Evolutionary conservation across 73 alveolate species (phyloP), one percentile per base, ranked within the genome.

Genomic region (Symbiodinium natans): DNA sequence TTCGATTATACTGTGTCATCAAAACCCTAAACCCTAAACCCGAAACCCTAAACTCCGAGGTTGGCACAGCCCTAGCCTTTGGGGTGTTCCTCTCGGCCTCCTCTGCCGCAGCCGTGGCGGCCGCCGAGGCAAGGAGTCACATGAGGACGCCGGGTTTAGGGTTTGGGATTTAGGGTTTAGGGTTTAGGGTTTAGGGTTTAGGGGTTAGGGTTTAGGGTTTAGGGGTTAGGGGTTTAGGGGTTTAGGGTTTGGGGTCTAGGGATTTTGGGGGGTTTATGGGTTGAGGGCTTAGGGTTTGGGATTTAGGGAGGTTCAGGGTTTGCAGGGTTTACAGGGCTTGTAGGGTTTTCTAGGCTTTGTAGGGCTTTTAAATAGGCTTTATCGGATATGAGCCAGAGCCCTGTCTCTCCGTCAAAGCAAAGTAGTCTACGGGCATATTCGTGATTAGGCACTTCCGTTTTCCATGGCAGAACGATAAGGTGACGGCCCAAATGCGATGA

Each of bases 81-180:
- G 95, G 95, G 10, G 95, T 88, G 9, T 88, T 88, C 95, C 95
- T 88, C 86, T 39, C 74, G 29, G 95, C 95, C 42, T 88, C 95
- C 73, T 88, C 95, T 0, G 95, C 95, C 21, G 95, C 95, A 29
- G 71, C 95, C 34, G 95, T 88, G 68, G 95, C 95, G 10, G 95
- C 95, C 17, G 95, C 95, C 9, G 95, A 88, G 95, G 95, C 83
- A 17, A 2, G n/a, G 54, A 31, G 48, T 9, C 54, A 25, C 33
- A 34, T 34, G 43, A n/a, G n/a, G 25, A 8, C 15, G 41, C 84
- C 31, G 74, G 74, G 74, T 56, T 56, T 56, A 56, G 74, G 74
- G 31, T 56, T 13, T 56, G 5, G 2, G 74, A n/a, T 13, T 56
- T 19, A 3, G 74, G 74, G 74, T 56, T 56, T 21, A 56, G 74